Percentiles rank a stretch among this genome's conserved stretches.
These are phyloP conservation scores for Leucocoprinus sp. DNA, from an alignment of 768 basidiomycete species.

Conservation along the genomic window DNA sequence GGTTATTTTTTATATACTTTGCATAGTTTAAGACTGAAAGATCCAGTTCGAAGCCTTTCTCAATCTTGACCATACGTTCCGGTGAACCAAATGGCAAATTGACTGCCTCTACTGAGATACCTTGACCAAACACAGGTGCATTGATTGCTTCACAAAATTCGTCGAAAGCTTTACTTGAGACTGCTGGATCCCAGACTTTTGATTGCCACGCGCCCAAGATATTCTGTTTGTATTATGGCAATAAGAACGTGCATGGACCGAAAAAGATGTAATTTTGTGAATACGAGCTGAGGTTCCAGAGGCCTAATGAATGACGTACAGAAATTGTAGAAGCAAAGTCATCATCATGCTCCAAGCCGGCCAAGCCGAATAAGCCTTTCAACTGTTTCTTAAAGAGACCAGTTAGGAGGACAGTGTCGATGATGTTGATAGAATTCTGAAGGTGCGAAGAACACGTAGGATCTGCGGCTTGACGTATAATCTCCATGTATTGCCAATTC, in stretches of 20 bases:
- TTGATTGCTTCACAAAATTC: constrained; percentile 56
- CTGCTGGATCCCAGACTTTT: constrained; percentile 78
- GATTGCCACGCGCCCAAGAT: constrained; percentile 75
- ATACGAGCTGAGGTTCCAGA: neutral
- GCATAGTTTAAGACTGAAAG: constrained; percentile 67
- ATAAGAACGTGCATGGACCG: neutral
- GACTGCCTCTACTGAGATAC: constrained; percentile 18
- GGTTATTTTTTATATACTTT: constrained; percentile 53
- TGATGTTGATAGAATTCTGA: constrained; percentile 44
- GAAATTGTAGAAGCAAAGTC: constrained; percentile 70
- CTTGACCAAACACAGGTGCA: constrained; percentile 28
- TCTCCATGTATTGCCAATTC: constrained; percentile 86
- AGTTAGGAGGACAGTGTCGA: constrained; percentile 53
- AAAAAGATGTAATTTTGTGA: neutral
- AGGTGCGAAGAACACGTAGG: constrained; percentile 52
- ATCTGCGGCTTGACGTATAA: constrained; percentile 65
- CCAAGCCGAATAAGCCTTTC: constrained; percentile 73
- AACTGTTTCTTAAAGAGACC: constrained; percentile 40
- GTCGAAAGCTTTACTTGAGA: constrained; percentile 55
- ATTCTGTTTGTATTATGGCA: neutral
- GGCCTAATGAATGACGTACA: constrained; percentile 30
- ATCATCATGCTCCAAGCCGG: constrained; percentile 56
- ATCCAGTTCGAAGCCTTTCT: constrained; percentile 43
- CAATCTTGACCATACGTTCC: constrained; percentile 38
- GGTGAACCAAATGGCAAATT: constrained; percentile 41